phyloP scores from a whole-genome alignment of 352 stramenopile genomes.

The Thraustochytrium striatum region DNA sequence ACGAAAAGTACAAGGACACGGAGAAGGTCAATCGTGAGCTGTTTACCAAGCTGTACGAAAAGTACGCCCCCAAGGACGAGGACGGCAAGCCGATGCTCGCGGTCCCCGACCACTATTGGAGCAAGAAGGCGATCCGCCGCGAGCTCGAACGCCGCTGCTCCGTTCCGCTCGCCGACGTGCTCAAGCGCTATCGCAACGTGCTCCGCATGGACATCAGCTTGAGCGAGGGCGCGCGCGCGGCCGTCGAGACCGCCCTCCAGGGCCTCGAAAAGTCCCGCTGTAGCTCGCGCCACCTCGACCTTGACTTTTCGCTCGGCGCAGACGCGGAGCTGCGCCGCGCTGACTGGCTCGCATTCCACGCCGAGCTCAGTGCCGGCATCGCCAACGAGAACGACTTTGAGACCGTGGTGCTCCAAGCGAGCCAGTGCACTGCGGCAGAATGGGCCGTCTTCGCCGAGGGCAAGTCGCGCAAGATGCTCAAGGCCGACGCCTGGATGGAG shows the following conservation, averaged over 20 bases:
- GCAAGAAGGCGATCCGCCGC: no score
- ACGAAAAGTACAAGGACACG: conserved; percentile 24
- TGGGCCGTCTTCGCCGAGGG: conserved; percentile 13
- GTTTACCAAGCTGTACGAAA: conserved; percentile 38
- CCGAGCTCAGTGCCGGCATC: conserved; percentile 27
- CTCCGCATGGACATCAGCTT: background rate
- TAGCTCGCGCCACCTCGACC: background rate
- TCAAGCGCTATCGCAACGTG: background rate
- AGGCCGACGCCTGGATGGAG: no score
- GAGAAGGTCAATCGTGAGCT: conserved; percentile 22
- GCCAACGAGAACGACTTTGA: conserved; percentile 1
- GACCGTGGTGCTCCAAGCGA: background rate
- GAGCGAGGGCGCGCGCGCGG: background rate
- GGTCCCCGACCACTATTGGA: conserved; percentile 12
- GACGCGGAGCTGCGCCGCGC: background rate
- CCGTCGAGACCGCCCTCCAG: background rate
- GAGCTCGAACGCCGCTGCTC: background rate
- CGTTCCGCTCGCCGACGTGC: background rate
- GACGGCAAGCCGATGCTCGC: no score
- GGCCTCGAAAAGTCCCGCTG: background rate
- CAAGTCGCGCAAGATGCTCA: background rate
- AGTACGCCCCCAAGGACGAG: conserved; percentile 24
- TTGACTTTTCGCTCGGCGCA: no score
- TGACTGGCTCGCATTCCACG: conserved; percentile 41
- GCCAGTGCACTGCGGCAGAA: background rate